Percentiles rank a stretch among this genome's conserved stretches.
Evolutionary conservation across 495 filamentous ascomycete species (phyloP).

Genomic region (Endocarpon pusillum): DNA sequence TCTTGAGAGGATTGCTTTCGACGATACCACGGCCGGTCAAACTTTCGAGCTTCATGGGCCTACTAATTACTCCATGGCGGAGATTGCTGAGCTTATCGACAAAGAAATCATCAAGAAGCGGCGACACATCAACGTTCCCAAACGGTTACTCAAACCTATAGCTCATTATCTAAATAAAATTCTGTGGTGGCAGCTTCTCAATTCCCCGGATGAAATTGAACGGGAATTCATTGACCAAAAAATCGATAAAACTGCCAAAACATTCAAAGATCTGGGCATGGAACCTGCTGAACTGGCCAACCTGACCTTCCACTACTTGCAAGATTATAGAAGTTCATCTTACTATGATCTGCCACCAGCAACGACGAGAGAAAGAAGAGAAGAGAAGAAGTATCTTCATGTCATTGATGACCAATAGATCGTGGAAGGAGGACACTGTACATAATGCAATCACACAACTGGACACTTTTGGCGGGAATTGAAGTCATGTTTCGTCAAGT

Average conservation of each 20-base stretch:
- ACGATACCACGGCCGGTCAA: constrained; percentile 75
- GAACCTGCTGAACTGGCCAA: constrained; percentile 65
- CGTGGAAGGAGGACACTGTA: too few relatives aligned
- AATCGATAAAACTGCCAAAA: constrained; percentile 84
- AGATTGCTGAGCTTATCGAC: constrained; percentile 78
- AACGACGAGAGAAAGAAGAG: constrained; percentile 82
- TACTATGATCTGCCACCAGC: constrained; percentile 88
- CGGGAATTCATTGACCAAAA: constrained; percentile 86
- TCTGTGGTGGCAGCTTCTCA: constrained; percentile 73
- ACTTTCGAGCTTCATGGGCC: constrained; percentile 94
- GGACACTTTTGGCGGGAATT: too few relatives aligned
- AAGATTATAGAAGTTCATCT: constrained; percentile 64
- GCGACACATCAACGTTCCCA: constrained; percentile 83
- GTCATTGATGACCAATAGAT: constrained; percentile 73
- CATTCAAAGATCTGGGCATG: constrained; percentile 85
- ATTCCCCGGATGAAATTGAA: constrained; percentile 82
- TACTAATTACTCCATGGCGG: constrained; percentile 73
- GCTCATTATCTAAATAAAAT: constrained; percentile 56
- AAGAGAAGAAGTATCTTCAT: constrained; percentile 93
- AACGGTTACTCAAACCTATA: constrained; percentile 51
- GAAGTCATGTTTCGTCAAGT: too few relatives aligned
- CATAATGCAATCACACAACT: too few relatives aligned
- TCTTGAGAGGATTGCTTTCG: constrained; percentile 72
- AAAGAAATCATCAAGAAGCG: constrained; percentile 80
- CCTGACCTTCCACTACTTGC: constrained; percentile 83